Evolutionary conservation across 1,284 basidiomycete genomes (phyloP).

Genomic region (Malassezia yamatoensis): DNA sequence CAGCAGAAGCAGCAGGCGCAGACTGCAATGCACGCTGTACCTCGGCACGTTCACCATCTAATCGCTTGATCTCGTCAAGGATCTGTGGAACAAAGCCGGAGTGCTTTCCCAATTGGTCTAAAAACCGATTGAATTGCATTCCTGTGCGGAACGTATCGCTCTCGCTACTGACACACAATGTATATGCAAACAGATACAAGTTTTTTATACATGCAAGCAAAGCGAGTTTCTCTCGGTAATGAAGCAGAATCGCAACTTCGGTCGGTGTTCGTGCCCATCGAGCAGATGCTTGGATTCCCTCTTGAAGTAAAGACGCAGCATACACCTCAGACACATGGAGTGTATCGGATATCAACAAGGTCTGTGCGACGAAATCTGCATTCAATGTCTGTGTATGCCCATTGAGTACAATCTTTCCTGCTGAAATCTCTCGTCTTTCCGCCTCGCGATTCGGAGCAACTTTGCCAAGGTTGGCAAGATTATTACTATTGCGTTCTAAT

Average conservation of each 20-base stretch:
- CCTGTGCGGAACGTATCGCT: slow-evolving; percentile 27
- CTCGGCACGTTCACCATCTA: slow-evolving; percentile 18
- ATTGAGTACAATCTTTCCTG: slow-evolving; percentile 37
- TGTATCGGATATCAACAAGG: slow-evolving; percentile 34
- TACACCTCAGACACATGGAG: slow-evolving; percentile 39
- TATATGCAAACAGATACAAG: slow-evolving; percentile 34
- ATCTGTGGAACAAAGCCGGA: slow-evolving; percentile 17
- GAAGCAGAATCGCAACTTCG: slow-evolving; percentile 41
- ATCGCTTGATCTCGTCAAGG: slow-evolving; percentile 27
- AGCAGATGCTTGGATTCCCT: slow-evolving; percentile 30
- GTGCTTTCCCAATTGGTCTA: slow-evolving; percentile 26
- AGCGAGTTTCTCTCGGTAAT: slow-evolving; percentile 39
- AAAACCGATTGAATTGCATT: slow-evolving; percentile 32
- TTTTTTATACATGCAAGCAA: slow-evolving; percentile 38
- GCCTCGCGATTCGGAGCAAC: slow-evolving; percentile 28
- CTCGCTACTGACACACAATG: slow-evolving; percentile 32
- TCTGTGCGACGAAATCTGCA: slow-evolving; percentile 40
- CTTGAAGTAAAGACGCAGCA: slow-evolving; percentile 44
- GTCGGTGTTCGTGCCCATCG: slow-evolving; percentile 36
- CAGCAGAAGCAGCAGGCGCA: neutral
- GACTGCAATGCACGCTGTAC: slow-evolving; percentile 26
- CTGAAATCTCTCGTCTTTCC: slow-evolving; percentile 38
- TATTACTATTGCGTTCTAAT: slow-evolving; percentile 32
- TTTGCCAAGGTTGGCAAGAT: slow-evolving; percentile 35
- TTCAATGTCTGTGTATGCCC: slow-evolving; percentile 34